phyloP scores from a whole-genome alignment of 768 basidiomycete genomes.

The Amanita rubescens region DNA sequence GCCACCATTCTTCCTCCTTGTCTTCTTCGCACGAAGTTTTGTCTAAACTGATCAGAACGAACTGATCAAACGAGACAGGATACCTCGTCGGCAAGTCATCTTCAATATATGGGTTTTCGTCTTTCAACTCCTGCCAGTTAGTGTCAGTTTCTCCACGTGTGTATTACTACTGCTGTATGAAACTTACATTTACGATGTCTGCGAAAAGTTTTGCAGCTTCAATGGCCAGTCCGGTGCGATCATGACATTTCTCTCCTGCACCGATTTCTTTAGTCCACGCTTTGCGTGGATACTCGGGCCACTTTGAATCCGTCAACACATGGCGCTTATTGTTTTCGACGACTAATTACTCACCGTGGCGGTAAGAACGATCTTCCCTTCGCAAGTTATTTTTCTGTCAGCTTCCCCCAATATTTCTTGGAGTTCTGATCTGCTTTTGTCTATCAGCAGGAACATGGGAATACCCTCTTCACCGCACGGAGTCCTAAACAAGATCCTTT shows the following conservation, averaged over 20 bases:
- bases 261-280: neutral
- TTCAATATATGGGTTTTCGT: neutral
- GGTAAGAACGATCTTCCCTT: neutral
- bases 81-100: neutral
- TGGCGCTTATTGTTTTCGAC: neutral
- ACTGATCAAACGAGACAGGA: neutral
- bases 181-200: neutral
- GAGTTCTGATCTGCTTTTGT: neutral
- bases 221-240: neutral
- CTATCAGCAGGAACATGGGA: neutral
- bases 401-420: neutral
- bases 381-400: neutral
- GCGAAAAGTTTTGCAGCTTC: neutral
- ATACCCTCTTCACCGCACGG: neutral
- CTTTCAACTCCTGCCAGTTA: neutral
- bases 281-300: neutral
- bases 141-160: neutral
- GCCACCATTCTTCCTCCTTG: neutral
- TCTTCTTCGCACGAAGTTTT: neutral
- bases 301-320: neutral
- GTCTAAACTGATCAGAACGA: neutral
- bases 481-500: neutral
- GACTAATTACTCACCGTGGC: neutral
- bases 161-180: neutral
- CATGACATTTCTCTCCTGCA: neutral